Evolutionary conservation across 805 yeast species (phyloP).

Genomic region (Candida ovalis): DNA sequence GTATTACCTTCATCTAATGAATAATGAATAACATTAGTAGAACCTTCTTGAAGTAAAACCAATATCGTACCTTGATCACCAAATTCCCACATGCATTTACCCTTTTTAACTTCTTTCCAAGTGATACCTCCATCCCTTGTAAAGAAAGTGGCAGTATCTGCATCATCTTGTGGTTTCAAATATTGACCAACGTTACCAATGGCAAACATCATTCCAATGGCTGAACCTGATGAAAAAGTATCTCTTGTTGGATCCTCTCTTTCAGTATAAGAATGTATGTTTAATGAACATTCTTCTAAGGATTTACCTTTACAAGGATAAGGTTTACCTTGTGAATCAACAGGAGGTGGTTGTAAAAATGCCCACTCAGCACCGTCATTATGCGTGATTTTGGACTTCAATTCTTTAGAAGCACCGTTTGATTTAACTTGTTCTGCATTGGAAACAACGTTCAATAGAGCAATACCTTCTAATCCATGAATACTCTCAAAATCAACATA

Average conservation of each 20-base stretch:
- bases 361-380: conserved; percentile 93
- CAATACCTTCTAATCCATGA: conserved; percentile 80
- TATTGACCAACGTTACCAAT: conserved; percentile 85
- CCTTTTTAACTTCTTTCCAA: conserved; percentile 77
- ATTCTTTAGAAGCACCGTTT: conserved; percentile 39
- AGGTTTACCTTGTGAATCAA: conserved; percentile 56
- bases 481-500: conserved; percentile 87
- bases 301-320: conserved; percentile 47
- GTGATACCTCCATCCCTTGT: conserved; percentile 88
- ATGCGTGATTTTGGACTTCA: conserved; percentile 73
- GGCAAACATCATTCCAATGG: conserved; percentile 84
- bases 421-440: conserved; percentile 43
- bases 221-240: conserved; percentile 83
- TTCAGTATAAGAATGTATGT: conserved; percentile 89
- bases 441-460: conserved; percentile 65
- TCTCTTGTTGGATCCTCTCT: conserved; percentile 71
- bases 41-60: conserved; percentile 58
- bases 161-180: conserved; percentile 41
- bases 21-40: conserved; percentile 56
- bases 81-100: conserved; percentile 86
- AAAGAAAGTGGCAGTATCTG: conserved; percentile 59
- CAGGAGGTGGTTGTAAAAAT: conserved; percentile 62
- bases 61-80: conserved; percentile 93
- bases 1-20: conserved; percentile 77
- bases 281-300: conserved; percentile 66